A percentile compares a stretch with the other conserved stretches of the same genome.
phyloP scores from a whole-genome alignment of 2,329 filamentous ascomycete species.

The Arachnomyces sp. region DNA sequence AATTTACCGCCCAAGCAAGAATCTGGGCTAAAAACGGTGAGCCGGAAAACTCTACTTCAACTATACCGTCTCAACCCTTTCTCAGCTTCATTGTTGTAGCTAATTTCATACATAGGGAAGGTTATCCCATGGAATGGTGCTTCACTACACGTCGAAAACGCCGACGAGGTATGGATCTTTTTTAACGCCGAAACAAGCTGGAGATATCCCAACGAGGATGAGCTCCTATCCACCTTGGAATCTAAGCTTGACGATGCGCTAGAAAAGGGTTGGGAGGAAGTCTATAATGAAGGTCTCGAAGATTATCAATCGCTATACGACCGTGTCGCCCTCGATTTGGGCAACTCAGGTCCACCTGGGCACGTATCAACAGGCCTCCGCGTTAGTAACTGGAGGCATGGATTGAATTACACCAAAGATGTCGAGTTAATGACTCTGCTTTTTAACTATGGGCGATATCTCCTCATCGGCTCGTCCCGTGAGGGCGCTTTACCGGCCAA shows the following conservation, averaged over 20 bases:
- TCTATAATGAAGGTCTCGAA: constrained; percentile 23
- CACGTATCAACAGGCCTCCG: constrained; percentile 25
- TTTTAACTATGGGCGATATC: constrained; percentile 48
- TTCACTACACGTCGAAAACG: too few species aligned
- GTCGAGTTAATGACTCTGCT: constrained; percentile 48
- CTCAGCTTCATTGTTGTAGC: too few species aligned
- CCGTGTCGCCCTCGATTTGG: constrained; percentile 24
- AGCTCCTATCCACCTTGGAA: too few species aligned
- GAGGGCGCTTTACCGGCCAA: constrained; percentile 48
- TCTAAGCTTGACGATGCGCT: constrained; percentile 22
- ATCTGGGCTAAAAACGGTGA: too few species aligned
- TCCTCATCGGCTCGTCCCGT: constrained; percentile 50
- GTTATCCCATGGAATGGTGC: too few species aligned
- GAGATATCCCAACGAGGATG: too few species aligned
- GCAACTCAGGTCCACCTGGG: constrained; percentile 11
- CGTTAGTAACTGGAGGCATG: constrained; percentile 18
- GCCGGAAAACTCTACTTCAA: too few species aligned
- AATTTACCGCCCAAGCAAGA: too few species aligned
- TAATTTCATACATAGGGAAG: too few species aligned
- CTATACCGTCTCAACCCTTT: too few species aligned
- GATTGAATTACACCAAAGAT: constrained; percentile 21
- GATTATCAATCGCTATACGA: constrained; percentile 29
- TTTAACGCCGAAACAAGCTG: too few species aligned
- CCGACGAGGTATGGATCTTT: too few species aligned
- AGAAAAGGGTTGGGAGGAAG: constrained; percentile 13